phyloP scores from a whole-genome alignment of 305 asterid species.

The Solanum chacoense region DNA sequence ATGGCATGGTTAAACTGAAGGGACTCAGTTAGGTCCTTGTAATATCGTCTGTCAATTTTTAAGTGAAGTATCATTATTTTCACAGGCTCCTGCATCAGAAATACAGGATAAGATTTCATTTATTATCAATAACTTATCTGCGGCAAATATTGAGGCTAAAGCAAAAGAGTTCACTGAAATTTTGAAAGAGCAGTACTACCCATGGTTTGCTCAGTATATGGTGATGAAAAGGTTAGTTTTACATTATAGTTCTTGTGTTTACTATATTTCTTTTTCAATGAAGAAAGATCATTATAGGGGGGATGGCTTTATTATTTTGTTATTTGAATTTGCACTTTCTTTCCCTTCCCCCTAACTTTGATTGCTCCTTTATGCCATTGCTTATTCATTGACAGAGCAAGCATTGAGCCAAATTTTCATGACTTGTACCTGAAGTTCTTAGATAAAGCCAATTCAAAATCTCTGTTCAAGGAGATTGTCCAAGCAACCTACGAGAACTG shows the following conservation, averaged over 20 bases:
- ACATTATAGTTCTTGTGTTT: neutral
- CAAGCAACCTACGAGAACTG: conserved; percentile 96
- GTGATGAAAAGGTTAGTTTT: conserved; percentile 89
- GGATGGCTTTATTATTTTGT: neutral
- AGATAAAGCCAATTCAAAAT: conserved; percentile 76
- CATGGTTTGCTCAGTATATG: conserved; percentile 99
- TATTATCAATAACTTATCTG: conserved; percentile 74
- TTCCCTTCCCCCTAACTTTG: neutral
- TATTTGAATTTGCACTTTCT: neutral
- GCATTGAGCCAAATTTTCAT: conserved; percentile 96
- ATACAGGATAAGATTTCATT: conserved; percentile 93
- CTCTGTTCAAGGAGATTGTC: conserved; percentile 63
- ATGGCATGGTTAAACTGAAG: neutral
- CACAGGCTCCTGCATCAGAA: conserved; percentile 93
- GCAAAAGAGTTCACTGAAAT: conserved; percentile 80
- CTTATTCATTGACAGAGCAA: conserved; percentile 51
- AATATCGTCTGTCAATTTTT: neutral
- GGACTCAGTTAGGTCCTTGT: neutral
- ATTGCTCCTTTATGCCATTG: conserved; percentile 8
- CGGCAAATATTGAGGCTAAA: conserved; percentile 77
- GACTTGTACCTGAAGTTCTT: conserved; percentile 95
- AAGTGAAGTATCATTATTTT: neutral
- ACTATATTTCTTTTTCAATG: neutral
- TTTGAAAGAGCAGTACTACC: conserved; percentile 65
- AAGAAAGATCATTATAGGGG: neutral